These are phyloP conservation scores for Elongisporangium senticosum DNA, from an alignment of 352 stramenopile genomes.

Conservation along the genomic window DNA sequence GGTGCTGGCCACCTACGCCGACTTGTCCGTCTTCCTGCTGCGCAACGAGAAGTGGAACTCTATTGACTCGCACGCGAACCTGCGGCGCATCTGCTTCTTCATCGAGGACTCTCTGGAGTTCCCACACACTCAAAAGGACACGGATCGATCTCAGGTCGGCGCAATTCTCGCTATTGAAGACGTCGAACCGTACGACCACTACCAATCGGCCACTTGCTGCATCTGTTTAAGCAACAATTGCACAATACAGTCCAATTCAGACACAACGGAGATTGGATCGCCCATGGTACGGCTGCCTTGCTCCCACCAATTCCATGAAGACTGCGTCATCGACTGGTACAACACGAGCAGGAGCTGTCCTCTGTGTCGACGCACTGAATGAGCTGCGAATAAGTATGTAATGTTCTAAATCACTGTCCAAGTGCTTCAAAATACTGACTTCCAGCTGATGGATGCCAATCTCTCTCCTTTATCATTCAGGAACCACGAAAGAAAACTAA, in stretches of 20 bases:
- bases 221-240: constrained; percentile 14
- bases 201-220: constrained; percentile 8
- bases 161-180: constrained; percentile 14
- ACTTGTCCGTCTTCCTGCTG: constrained; percentile 15
- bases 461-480: too few relatives aligned
- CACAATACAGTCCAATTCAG: not conserved
- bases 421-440: too few relatives aligned
- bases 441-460: too few relatives aligned
- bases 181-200: constrained; percentile 4
- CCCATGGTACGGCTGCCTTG: constrained; percentile 38
- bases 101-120: constrained; percentile 22
- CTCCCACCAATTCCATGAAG: constrained; percentile 56
- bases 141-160: constrained; percentile 14
- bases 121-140: constrained; percentile 20
- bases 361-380: constrained; percentile 30
- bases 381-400: too few relatives aligned
- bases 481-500: too few relatives aligned
- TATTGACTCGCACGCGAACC: not conserved
- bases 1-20: constrained; percentile 16
- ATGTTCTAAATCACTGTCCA: too few relatives aligned
- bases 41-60: constrained; percentile 1
- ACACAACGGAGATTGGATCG: constrained; percentile 5
- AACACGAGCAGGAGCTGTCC: constrained; percentile 53
- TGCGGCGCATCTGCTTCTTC: constrained; percentile 15
- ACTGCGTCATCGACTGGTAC: constrained; percentile 69